Evolutionary conservation across 2,329 filamentous ascomycete genomes (phyloP).

Genomic region (Epichloe gansuensis): DNA sequence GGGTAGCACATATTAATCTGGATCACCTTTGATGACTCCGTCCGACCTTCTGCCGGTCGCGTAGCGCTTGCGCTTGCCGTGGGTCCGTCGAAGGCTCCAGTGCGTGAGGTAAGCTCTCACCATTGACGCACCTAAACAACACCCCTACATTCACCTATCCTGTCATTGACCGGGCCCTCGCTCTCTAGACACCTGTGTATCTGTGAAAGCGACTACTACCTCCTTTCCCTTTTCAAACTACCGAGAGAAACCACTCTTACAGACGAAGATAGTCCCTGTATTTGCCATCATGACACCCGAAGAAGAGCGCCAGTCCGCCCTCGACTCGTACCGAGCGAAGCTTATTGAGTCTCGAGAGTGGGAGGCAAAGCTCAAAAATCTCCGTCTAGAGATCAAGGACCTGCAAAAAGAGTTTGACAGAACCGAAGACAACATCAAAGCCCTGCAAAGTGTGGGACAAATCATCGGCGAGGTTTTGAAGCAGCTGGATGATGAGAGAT

Average conservation of each 20-base stretch:
- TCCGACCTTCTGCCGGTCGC: conserved; percentile 22
- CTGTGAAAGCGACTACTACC: neutral
- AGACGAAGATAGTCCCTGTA: neutral
- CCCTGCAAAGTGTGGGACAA: conserved; percentile 94
- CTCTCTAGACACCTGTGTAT: neutral
- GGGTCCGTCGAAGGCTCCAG: conserved; percentile 22
- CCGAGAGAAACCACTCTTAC: conserved; percentile 4
- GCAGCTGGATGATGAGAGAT: conserved; percentile 97
- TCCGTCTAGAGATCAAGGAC: conserved; percentile 92
- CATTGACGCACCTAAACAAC: conserved; percentile 4
- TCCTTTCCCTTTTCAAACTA: neutral
- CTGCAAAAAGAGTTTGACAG: conserved; percentile 90
- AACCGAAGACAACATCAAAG: conserved; percentile 99
- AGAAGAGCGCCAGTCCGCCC: conserved; percentile 53
- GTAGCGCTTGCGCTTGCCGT: conserved; percentile 1
- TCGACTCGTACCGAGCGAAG: conserved; percentile 66
- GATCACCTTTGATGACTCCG: conserved; percentile 10
- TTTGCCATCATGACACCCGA: conserved; percentile 36
- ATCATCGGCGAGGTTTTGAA: conserved; percentile 99
- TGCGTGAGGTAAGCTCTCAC: conserved; percentile 28
- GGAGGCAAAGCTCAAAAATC: conserved; percentile 91
- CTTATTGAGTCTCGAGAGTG: conserved; percentile 93
- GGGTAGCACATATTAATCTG: neutral
- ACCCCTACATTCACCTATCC: neutral
- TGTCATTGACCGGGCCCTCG: neutral